Conservation (phyloP, 1,284 basidiomycete species). For the Erythrobasidium hasegawianum region DNA sequence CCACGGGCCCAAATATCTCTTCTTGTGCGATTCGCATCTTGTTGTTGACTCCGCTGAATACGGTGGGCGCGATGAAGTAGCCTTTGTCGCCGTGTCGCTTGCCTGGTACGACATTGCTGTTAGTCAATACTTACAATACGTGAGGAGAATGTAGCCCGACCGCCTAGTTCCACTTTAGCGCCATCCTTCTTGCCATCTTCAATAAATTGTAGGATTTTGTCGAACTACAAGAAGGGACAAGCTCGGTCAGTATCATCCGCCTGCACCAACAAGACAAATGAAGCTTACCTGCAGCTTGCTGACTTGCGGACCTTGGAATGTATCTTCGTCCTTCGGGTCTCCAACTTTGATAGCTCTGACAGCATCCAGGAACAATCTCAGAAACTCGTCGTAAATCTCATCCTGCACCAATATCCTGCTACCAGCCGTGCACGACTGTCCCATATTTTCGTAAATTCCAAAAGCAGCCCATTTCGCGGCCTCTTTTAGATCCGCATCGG, state of each 20-base stretch:
- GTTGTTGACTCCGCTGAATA: slow-evolving; percentile 51
- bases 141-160: slow-evolving; percentile 47
- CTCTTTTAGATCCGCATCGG: slow-evolving; percentile 42
- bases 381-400: slow-evolving; percentile 62
- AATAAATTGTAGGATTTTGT: slow-evolving; percentile 85
- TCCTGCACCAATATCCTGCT: slow-evolving; percentile 40
- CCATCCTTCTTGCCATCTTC: slow-evolving; percentile 79
- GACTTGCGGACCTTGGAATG: slow-evolving; percentile 75
- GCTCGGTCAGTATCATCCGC: slow-evolving; percentile 49
- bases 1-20: slow-evolving; percentile 46
- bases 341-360: slow-evolving; percentile 69
- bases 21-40: slow-evolving; percentile 45
- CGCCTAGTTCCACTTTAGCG: slow-evolving; percentile 73
- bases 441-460: slow-evolving; percentile 38
- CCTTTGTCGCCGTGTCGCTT: slow-evolving; percentile 39
- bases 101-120: not conserved
- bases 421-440: slow-evolving; percentile 43
- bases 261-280: not conserved
- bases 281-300: slow-evolving; percentile 39
- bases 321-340: slow-evolving; percentile 71
- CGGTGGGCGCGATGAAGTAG: slow-evolving; percentile 48
- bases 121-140: slow-evolving; percentile 41
- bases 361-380: slow-evolving; percentile 63
- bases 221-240: slow-evolving; percentile 66
- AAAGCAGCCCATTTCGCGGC: slow-evolving; percentile 43